phyloP scores from a whole-genome alignment of 2,329 filamentous ascomycete genomes.

The Fusarium scirpi region DNA sequence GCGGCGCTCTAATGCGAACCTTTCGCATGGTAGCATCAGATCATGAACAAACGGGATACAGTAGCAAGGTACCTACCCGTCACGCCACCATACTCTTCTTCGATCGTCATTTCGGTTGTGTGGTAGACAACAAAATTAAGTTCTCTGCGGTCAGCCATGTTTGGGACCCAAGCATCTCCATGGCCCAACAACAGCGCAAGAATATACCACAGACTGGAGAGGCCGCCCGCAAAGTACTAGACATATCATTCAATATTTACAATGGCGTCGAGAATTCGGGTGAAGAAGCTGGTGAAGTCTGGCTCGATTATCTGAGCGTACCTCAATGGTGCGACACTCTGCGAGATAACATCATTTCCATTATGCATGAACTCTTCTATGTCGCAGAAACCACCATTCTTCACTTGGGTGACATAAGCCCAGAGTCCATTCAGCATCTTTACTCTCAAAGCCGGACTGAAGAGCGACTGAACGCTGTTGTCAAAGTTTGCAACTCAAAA shows the following conservation, averaged over 20 bases:
- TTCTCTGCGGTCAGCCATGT: neutral
- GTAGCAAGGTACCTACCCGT: neutral
- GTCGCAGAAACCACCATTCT: neutral
- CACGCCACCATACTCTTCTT: neutral
- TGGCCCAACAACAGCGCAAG: neutral
- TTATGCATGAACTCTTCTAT: neutral
- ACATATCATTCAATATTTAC: neutral
- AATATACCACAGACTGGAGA: neutral
- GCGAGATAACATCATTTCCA: neutral
- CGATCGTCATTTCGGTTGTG: neutral
- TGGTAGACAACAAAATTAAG: neutral
- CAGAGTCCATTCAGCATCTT: neutral
- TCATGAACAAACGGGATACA: neutral
- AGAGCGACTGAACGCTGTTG: neutral
- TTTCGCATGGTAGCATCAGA: neutral
- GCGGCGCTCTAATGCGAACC: neutral
- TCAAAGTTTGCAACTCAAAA: neutral
- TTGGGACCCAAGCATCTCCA: neutral
- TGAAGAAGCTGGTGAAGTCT: neutral
- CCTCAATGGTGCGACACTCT: neutral
- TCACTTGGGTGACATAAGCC: neutral
- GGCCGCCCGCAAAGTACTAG: neutral
- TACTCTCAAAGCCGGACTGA: neutral
- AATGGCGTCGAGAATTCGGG: fast-evolving
- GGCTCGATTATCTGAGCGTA: neutral